Evolutionary conservation across 2,329 filamentous ascomycete species (phyloP).

Genomic region (Colletotrichum sp.): DNA sequence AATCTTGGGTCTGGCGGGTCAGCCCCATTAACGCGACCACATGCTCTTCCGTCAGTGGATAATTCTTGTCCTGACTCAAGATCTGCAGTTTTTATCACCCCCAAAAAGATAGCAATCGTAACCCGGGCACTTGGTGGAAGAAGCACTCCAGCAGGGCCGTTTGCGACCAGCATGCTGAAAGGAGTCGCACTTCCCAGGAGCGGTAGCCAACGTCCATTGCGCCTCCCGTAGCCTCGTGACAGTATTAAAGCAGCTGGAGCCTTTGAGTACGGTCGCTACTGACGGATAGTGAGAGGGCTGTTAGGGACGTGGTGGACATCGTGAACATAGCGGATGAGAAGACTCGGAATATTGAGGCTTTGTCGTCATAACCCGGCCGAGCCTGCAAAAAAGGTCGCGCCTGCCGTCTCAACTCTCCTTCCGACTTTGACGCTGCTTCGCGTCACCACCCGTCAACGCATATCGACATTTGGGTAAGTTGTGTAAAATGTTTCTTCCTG

Average conservation of each 20-base stretch:
- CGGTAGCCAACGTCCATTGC: too few species aligned
- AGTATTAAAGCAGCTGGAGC: not conserved
- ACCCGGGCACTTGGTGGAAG: not conserved
- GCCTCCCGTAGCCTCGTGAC: too few species aligned
- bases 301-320: rapidly evolving
- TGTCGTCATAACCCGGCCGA: not conserved
- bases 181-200: not conserved
- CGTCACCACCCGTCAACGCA: not conserved
- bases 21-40: not conserved
- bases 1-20: not conserved
- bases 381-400: not conserved
- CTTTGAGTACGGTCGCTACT: not conserved
- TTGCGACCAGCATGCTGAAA: not conserved
- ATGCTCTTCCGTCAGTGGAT: not conserved
- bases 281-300: not conserved
- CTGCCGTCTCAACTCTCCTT: not conserved
- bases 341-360: not conserved
- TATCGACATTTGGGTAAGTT: not conserved
- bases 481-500: not conserved
- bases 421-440: not conserved
- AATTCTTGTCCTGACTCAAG: not conserved
- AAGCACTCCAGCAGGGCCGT: not conserved
- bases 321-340: rapidly evolving
- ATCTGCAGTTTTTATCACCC: not conserved
- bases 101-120: not conserved